Conservation (phyloP, 352 stramenopile genomes). For the Phytophthora hybrid region DNA sequence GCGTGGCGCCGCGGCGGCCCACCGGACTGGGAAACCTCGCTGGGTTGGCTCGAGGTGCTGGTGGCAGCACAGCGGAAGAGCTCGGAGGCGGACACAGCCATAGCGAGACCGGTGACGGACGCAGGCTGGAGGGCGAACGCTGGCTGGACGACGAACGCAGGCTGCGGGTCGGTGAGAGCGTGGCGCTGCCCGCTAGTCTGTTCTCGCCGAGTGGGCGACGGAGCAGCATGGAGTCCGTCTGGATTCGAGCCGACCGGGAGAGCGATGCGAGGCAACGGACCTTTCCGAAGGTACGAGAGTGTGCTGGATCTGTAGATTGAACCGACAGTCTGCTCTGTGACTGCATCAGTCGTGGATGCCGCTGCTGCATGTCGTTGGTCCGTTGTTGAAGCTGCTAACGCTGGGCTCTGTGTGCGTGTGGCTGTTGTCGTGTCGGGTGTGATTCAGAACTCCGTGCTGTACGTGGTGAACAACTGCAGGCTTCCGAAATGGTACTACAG, state of each 20-base stretch:
- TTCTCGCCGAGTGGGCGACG: neutral
- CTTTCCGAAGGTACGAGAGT: constrained; percentile 11
- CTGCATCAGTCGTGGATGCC: neutral
- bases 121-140: neutral
- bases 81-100: neutral
- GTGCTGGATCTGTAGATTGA: neutral
- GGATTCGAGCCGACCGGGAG: constrained; percentile 34
- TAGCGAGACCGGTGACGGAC: neutral
- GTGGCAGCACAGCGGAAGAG: neutral
- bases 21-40: neutral
- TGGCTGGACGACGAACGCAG: constrained; percentile 1
- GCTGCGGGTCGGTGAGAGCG: neutral
- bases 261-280: constrained; percentile 30
- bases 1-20: constrained; percentile 13
- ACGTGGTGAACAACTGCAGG: constrained; percentile 41
- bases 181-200: neutral
- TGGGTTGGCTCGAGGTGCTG: neutral
- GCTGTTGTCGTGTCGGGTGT: neutral
- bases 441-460: constrained; percentile 38
- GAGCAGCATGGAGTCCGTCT: constrained; percentile 17
- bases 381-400: neutral
- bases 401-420: too few species aligned
- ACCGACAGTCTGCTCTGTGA: neutral
- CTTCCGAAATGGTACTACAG: constrained; percentile 48
- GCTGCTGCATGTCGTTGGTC: too few species aligned